Conservation (phyloP, 2,329 filamentous ascomycete species). For the Pezizomycotina sp. region DNA sequence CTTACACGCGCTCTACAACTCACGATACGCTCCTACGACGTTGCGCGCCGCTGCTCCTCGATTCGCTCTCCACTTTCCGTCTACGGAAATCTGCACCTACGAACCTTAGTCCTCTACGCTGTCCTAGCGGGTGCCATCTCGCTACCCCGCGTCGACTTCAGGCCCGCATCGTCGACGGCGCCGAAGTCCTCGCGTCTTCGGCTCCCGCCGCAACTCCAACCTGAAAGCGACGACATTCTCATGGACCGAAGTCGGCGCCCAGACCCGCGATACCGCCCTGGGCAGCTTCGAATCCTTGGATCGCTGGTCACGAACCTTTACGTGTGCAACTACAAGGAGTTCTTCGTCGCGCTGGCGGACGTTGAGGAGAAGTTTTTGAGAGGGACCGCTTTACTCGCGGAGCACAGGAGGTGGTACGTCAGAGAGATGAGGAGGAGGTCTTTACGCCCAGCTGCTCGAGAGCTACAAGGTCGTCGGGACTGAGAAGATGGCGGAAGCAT, state of each 20-base stretch:
- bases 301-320: slow-evolving; percentile 83
- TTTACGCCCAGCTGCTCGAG: slow-evolving; percentile 92
- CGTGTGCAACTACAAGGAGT: slow-evolving; percentile 80
- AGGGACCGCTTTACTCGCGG: slow-evolving; percentile 84
- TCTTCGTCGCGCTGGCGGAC: slow-evolving; percentile 74
- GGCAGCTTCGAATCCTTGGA: slow-evolving; percentile 67
- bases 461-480: slow-evolving; percentile 95
- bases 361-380: slow-evolving; percentile 91
- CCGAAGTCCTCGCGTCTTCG: slow-evolving; percentile 97
- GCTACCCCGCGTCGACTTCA: slow-evolving; percentile 94
- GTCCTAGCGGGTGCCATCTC: slow-evolving; percentile 88
- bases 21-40: slow-evolving; percentile 76
- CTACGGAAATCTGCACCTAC: slow-evolving; percentile 96
- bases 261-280: slow-evolving; percentile 65
- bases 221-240: slow-evolving; percentile 46
- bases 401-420: slow-evolving; percentile 95
- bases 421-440: slow-evolving; percentile 93
- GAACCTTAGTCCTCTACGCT: slow-evolving; percentile 88
- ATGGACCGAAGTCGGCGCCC: slow-evolving; percentile 37
- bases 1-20: slow-evolving; percentile 89
- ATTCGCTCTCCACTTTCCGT: slow-evolving; percentile 97
- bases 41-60: slow-evolving; percentile 80
- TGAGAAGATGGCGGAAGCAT: slow-evolving; percentile 91
- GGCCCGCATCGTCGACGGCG: slow-evolving; percentile 93
- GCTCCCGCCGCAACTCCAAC: slow-evolving; percentile 63